A percentile compares a stretch with the other conserved stretches of the same genome.
phyloP scores from a whole-genome alignment of 2,329 filamentous ascomycete genomes.

The Colletotrichum sp. region DNA sequence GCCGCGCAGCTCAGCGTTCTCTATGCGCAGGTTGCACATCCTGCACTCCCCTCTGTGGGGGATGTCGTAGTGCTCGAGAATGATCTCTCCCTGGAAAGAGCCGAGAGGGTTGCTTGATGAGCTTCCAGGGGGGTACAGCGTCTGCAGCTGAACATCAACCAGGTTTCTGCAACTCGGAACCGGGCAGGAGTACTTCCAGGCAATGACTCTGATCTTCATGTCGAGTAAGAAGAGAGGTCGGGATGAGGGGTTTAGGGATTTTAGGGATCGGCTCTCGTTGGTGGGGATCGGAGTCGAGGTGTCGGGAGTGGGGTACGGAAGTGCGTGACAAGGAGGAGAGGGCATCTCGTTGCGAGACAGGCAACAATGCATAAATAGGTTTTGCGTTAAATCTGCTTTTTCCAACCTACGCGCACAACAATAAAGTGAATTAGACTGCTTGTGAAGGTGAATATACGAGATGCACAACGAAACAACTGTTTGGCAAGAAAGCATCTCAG shows the following conservation, averaged over 20 bases:
- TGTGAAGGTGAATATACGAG: not conserved
- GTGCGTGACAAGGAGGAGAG: not conserved
- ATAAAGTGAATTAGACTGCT: not conserved
- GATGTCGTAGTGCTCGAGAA: not conserved
- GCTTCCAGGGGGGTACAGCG: not conserved
- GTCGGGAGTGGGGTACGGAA: not conserved
- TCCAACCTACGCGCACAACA: fast-evolving
- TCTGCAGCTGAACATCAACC: not conserved
- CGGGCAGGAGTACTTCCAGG: not conserved
- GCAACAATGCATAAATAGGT: not conserved
- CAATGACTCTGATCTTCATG: not conserved
- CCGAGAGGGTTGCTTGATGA: not conserved
- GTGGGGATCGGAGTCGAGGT: not conserved
- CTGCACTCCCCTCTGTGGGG: not conserved
- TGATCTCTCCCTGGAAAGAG: not conserved
- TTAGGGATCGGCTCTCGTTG: not conserved
- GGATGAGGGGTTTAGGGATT: not conserved
- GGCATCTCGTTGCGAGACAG: not conserved
- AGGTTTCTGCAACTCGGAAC: not conserved
- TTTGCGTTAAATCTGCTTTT: not conserved
- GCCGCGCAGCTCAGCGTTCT: not conserved
- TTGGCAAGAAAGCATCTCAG: not conserved
- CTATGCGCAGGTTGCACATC: not conserved
- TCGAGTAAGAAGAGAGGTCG: not conserved
- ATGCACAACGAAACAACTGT: not conserved